These are phyloP conservation scores for Recurvomyces mirabilis DNA, from an alignment of 495 filamentous ascomycete species.

Conservation along the genomic window DNA sequence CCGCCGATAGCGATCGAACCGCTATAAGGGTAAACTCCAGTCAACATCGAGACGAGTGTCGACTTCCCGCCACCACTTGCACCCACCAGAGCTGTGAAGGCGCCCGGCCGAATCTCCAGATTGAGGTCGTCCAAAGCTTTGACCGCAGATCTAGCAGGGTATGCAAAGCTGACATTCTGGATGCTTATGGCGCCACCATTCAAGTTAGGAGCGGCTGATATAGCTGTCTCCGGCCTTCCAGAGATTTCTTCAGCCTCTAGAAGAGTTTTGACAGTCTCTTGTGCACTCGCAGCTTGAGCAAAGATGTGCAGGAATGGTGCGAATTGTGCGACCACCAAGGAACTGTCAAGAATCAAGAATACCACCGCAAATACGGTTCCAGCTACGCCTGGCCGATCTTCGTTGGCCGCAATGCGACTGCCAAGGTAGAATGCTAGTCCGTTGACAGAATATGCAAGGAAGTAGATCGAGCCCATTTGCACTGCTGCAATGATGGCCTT, in stretches of 20 bases:
- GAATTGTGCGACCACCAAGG: constrained; percentile 32
- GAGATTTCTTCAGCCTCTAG: constrained; percentile 35
- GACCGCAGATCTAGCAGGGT: constrained; percentile 20
- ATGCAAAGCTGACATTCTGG: constrained; percentile 23
- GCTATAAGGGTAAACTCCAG: constrained; percentile 76
- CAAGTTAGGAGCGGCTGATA: not conserved
- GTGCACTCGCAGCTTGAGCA: constrained; percentile 37
- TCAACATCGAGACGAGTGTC: constrained; percentile 75
- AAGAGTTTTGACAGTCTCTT: constrained; percentile 35
- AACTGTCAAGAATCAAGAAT: constrained; percentile 37
- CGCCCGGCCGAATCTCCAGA: constrained; percentile 12
- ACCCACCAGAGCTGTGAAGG: constrained; percentile 24
- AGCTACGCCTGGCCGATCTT: constrained; percentile 30
- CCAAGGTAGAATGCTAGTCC: constrained; percentile 45
- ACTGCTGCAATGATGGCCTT: constrained; percentile 28
- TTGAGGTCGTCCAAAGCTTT: constrained; percentile 17
- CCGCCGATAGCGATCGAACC: constrained; percentile 73
- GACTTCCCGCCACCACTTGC: constrained; percentile 92
- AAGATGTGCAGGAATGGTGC: constrained; percentile 40
- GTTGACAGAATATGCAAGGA: constrained; percentile 38
- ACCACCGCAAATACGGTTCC: constrained; percentile 43
- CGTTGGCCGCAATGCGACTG: constrained; percentile 29
- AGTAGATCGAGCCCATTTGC: constrained; percentile 34
- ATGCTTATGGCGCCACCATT: constrained; percentile 8
- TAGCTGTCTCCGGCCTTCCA: not conserved